These are phyloP conservation scores for Trichoderma lentiforme DNA, from an alignment of 2,329 filamentous ascomycete genomes.

Conservation along the genomic window DNA sequence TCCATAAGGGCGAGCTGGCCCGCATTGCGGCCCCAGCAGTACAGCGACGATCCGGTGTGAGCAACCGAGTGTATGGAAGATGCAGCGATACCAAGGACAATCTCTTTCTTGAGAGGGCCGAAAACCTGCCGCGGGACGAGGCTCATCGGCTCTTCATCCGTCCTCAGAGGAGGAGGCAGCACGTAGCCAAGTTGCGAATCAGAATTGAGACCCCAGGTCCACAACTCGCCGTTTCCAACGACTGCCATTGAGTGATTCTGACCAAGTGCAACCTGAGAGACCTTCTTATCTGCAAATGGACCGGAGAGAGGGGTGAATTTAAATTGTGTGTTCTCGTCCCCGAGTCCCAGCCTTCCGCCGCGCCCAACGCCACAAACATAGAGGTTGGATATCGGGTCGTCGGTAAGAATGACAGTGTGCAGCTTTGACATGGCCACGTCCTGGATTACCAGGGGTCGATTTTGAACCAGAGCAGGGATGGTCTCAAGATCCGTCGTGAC, in stretches of 20 bases:
- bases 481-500: conserved; percentile 41
- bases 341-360: conserved; percentile 82
- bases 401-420: conserved; percentile 83
- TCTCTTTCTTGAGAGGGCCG: conserved; percentile 83
- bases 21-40: conserved; percentile 92
- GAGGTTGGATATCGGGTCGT: conserved; percentile 83
- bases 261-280: conserved; percentile 77
- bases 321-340: conserved; percentile 86
- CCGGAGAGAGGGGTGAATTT: conserved; percentile 79
- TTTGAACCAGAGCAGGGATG: conserved; percentile 70
- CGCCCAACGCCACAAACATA: conserved; percentile 91
- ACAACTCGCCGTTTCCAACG: conserved; percentile 82
- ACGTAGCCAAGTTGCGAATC: conserved; percentile 83
- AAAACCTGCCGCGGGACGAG: conserved; percentile 83
- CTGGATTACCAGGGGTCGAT: conserved; percentile 69
- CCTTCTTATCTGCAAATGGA: conserved; percentile 69
- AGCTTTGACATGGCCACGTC: conserved; percentile 88
- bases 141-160: conserved; percentile 82
- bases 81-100: conserved; percentile 76
- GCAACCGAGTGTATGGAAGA: conserved; percentile 90
- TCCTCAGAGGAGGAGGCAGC: conserved; percentile 61
- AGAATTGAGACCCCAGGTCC: conserved; percentile 89
- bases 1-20: conserved; percentile 93
- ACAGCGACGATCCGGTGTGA: conserved; percentile 76
- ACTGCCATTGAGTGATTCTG: conserved; percentile 89